Conservation (phyloP, 257 asterid genomes). For the Nicotiana noctiflora region DNA sequence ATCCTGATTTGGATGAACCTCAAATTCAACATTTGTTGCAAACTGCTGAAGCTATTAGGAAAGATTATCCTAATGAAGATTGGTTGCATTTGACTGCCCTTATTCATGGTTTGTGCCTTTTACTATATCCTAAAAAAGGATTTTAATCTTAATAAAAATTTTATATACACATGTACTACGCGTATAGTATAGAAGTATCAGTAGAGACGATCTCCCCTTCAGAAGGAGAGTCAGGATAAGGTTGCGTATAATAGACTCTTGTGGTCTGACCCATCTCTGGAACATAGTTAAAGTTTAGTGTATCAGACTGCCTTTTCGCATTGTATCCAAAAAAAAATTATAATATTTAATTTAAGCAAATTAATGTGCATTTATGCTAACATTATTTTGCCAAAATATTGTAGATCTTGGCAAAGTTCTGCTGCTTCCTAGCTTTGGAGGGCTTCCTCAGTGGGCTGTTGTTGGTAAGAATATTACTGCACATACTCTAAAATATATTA, state of each 20-base stretch:
- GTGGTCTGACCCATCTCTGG: no score
- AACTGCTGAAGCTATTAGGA: conserved; percentile 43
- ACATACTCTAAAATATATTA: background rate
- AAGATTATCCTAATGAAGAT: conserved; percentile 38
- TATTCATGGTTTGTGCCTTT: conserved; percentile 26
- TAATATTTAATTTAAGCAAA: no score
- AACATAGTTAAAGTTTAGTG: no score
- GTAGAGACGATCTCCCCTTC: no score
- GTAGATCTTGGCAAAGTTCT: conserved; percentile 42
- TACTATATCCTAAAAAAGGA: background rate
- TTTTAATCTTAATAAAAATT: background rate
- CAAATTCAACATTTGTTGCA: conserved; percentile 44
- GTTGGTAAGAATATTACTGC: conserved; percentile 19
- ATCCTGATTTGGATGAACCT: conserved; percentile 49
- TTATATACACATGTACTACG: no score
- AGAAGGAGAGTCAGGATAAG: no score
- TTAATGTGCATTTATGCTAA: background rate
- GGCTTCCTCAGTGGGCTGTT: conserved; percentile 44
- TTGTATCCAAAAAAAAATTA: no score
- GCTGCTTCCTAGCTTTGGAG: conserved; percentile 34
- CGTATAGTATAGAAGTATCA: no score
- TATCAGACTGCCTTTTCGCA: no score
- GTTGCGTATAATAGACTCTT: no score
- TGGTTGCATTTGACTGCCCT: conserved; percentile 46
- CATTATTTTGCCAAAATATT: background rate